Evolutionary conservation across 306 rosid genomes (phyloP).

Genomic region (Heteromeles arbutifolia): DNA sequence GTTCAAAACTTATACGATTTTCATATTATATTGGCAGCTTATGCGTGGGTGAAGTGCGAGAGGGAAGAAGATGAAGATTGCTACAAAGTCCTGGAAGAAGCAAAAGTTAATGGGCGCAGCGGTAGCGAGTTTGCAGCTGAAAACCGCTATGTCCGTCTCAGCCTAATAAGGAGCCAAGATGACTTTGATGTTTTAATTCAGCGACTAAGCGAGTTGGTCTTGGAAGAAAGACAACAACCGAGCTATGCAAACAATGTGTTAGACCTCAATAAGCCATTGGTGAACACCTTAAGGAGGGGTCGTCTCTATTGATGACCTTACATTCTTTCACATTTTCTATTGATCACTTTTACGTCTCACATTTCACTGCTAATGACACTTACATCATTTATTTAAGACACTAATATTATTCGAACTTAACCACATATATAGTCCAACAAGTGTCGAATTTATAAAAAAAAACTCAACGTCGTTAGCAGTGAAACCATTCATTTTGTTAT

Average conservation of each 20-base stretch:
- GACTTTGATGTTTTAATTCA: conserved; percentile 36
- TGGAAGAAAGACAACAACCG: background rate
- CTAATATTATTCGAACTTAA: no score
- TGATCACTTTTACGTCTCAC: no score
- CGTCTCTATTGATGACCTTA: background rate
- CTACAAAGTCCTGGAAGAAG: conserved; percentile 24
- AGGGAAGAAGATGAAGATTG: conserved; percentile 38
- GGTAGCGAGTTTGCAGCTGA: conserved; percentile 23
- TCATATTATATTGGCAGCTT: conserved; percentile 19
- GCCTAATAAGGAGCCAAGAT: conserved; percentile 37
- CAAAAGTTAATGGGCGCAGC: conserved; percentile 17
- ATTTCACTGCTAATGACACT: no score
- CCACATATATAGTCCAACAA: no score
- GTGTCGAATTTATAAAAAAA: no score
- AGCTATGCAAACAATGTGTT: background rate
- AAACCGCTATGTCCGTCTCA: conserved; percentile 29
- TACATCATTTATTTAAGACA: no score
- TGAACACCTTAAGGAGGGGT: background rate
- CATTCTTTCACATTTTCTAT: background rate
- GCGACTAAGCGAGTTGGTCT: conserved; percentile 20
- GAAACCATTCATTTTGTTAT: no score
- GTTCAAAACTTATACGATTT: background rate
- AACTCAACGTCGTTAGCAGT: no score
- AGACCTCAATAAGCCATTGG: background rate
- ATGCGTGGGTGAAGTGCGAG: conserved; percentile 50